A percentile compares a stretch with the other conserved stretches of the same genome.
Conservation (phyloP, 495 filamentous ascomycete genomes). For the Xeromyces bisporus region DNA sequence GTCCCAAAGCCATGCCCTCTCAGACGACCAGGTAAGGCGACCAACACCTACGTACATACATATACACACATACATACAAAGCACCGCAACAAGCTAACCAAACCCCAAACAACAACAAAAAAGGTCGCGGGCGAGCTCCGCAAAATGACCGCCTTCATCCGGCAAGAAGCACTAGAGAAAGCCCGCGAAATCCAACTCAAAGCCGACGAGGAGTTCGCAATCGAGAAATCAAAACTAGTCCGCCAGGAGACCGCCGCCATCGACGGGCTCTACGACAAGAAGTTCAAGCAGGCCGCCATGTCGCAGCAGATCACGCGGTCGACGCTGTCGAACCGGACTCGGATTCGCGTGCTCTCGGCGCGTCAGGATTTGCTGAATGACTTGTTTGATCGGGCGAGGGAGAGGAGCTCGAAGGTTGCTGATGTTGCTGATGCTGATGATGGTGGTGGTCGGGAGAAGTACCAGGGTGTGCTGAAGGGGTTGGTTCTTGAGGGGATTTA, state of each 20-base stretch:
- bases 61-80: not conserved
- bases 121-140: conserved; percentile 89
- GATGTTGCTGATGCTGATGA: too few species aligned
- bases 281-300: conserved; percentile 93
- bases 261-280: conserved; percentile 86
- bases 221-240: conserved; percentile 96
- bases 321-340: conserved; percentile 85
- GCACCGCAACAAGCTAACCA: not conserved
- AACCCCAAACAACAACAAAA: too few species aligned
- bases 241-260: conserved; percentile 85
- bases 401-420: conserved; percentile 43
- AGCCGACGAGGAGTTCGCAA: conserved; percentile 94
- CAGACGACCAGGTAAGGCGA: conserved; percentile 73
- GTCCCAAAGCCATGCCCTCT: conserved; percentile 85
- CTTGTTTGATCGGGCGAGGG: conserved; percentile 68
- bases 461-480: conserved; percentile 56
- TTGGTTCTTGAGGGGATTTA: conserved; percentile 83
- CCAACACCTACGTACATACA: conserved; percentile 5
- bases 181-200: conserved; percentile 92
- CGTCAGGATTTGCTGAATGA: conserved; percentile 81
- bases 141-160: conserved; percentile 99
- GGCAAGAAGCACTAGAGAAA: conserved; percentile 93
- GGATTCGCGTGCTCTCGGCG: conserved; percentile 68
- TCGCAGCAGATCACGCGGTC: conserved; percentile 93
- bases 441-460: conserved; percentile 52